Evolutionary conservation across 2,329 filamentous ascomycete genomes (phyloP).

Genomic region (Sodiomyces alkalinus): DNA sequence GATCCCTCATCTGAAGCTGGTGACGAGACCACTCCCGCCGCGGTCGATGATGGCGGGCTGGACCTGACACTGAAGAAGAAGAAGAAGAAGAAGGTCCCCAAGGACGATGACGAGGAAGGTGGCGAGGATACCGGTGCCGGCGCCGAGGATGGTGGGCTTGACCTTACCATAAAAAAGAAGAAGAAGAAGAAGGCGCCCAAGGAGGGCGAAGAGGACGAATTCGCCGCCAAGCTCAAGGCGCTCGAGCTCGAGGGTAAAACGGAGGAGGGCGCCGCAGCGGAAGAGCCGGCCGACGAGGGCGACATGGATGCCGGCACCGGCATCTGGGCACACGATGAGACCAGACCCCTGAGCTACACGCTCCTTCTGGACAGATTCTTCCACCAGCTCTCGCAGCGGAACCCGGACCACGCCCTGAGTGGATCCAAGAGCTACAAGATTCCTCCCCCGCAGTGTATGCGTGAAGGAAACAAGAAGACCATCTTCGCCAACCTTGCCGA

Average conservation of each 20-base stretch:
- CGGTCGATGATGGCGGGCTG: conserved; percentile 18
- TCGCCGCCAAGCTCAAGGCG: conserved; percentile 45
- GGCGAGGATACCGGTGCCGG: conserved; percentile 28
- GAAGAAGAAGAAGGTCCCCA: conserved; percentile 57
- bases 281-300: conserved; percentile 44
- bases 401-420: conserved; percentile 84
- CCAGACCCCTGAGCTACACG: conserved; percentile 66
- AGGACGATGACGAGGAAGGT: conserved; percentile 33
- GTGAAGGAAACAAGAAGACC: conserved; percentile 99
- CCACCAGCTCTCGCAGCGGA: conserved; percentile 83
- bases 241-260: conserved; percentile 47
- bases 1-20: conserved; percentile 25
- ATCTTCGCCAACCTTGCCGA: conserved; percentile 99
- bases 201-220: conserved; percentile 47
- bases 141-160: conserved; percentile 35
- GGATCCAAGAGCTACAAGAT: conserved; percentile 97
- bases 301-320: conserved; percentile 81
- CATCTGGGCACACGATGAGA: conserved; percentile 75
- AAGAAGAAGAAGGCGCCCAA: conserved; percentile 57
- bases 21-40: conserved; percentile 21
- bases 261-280: conserved; percentile 44
- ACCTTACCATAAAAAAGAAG: conserved; percentile 64
- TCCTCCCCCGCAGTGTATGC: conserved; percentile 91
- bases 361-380: conserved; percentile 87
- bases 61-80: conserved; percentile 51